Base-by-base conservation (phyloP, 1,284 basidiomycete species). In the Abortiporus biennis region DNA sequence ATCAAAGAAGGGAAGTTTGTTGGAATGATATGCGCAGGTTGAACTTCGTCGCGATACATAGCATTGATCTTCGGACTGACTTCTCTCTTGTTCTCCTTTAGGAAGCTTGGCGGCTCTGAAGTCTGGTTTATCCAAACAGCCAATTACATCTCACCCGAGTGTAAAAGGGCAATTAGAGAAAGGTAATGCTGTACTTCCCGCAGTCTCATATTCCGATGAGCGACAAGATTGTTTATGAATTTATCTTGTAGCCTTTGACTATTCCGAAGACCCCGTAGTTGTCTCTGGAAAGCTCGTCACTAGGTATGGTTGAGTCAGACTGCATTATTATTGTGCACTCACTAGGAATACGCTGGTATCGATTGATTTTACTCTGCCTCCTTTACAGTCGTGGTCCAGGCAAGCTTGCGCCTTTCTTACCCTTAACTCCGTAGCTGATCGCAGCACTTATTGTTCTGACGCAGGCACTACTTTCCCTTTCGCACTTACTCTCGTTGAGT, bases 1-100 rank as follows among this genome's bases (percentile, higher is more conserved):
- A 63, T 86, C 37, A 64, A 74, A 17, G 54, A 66, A 11, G 71
- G 68, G 15, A 89, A 85, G 54, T 61, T 76, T 23, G 82, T 91
- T 15, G 87, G 78, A 0, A 87, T 89, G 85, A 87, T 91, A 41
- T 91, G 87, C 54, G 89, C 87, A 42, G 87, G 86, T 79, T 48
- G 42, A 62, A 47, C 1, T 29, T n/a, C 15, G 5, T 9, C 23
- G 22, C 24, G 27, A 16, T 41, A 3, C 25, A 19, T 27, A 23
- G 35, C 12, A 35, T 23, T 3, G 17, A 6, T 13, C 24, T 17
- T 22, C 9, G n/a, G 4, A 37, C 4, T 30, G 31, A 23, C 5
- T 13, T 19, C 20, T n/a, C 23, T 16, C 16, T 17, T 13, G 3
- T 39, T n/a, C 8, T 13, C 19, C 11, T 36, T 34, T 46, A 86